Base-by-base conservation (phyloP, 2,329 filamentous ascomycete species). In the Pyrenophora graminea region DNA sequence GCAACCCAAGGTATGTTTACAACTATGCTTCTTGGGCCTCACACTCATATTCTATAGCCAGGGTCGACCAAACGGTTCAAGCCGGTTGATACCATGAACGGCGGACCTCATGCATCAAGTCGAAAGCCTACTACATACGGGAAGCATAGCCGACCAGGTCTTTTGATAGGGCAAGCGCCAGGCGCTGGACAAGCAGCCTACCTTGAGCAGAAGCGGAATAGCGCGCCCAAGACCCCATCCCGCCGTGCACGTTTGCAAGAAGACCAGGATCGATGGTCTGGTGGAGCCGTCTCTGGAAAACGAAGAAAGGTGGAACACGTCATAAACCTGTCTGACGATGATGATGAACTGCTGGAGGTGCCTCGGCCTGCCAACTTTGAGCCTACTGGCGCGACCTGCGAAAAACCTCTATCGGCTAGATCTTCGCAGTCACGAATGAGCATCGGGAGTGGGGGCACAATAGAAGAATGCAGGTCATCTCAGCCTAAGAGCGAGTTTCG, bases 221-320 rank as follows among this genome's bases (percentile, higher is more conserved):
- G 32, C 18, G 18, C 12, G 15, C 33, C 34, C 6, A 33, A 38
- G 5, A 41, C 53, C 18, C 38, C 54, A 10, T 9, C 30, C 18
- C 47, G 43, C 9, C 42, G 39, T 19, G 6, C 6, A 9, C 21
- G 27, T 17, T 44, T 45, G 8, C 45, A 37, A 19, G 33, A 44
- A 27, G 32, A 41, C 3, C 37, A 42, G 7, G 27, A 34, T 18
- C 23, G 18, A 25, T 19, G 32, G 15, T 32, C 36, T 10, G 39
- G 31, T 21, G 44, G 31, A 15, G 13, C 36, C 19, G 33, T 40
- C 8, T 39, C 54, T 10, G 17, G 19, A 7, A 69, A 69, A 33
- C 55, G 65, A 27, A 57, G 57, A 38, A 69, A 64, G 30, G 62
- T 37, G 6, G 40, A 53, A 7, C 48, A 59, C 17, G 48, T 61